These are phyloP conservation scores for Calonectria multiphialidica DNA, from an alignment of 2,329 filamentous ascomycete species.

Conservation along the genomic window DNA sequence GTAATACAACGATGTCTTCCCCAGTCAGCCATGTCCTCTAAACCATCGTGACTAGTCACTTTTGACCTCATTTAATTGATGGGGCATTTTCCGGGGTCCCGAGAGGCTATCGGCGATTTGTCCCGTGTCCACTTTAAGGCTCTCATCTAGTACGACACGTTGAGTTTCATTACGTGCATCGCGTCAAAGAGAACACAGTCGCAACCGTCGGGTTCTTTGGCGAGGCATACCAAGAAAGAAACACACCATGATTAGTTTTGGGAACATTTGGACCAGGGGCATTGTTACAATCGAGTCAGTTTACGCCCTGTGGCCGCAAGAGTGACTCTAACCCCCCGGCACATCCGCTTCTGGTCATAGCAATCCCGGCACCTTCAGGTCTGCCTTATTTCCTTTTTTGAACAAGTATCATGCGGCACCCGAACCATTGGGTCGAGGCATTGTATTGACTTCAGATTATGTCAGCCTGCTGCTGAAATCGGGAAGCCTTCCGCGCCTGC, in stretches of 20 bases:
- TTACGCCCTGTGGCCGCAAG: background rate
- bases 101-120: conserved; percentile 2
- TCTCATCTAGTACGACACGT: background rate
- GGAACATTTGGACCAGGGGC: background rate
- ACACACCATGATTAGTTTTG: background rate
- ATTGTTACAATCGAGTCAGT: background rate
- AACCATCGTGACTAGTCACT: background rate
- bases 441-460: background rate
- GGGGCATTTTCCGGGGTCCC: background rate
- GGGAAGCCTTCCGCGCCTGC: background rate
- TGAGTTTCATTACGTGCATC: background rate
- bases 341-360: background rate
- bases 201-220: background rate
- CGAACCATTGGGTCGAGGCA: background rate
- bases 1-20: background rate
- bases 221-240: too few relatives aligned
- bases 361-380: background rate
- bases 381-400: background rate
- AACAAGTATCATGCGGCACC: background rate
- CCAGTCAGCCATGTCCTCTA: background rate
- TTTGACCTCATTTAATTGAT: background rate
- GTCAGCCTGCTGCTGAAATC: background rate
- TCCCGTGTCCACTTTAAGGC: background rate
- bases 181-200: background rate
- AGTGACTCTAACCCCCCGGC: background rate